Base-by-base conservation (phyloP, 495 filamentous ascomycete genomes). In the Lasiosphaeria miniovina region DNA sequence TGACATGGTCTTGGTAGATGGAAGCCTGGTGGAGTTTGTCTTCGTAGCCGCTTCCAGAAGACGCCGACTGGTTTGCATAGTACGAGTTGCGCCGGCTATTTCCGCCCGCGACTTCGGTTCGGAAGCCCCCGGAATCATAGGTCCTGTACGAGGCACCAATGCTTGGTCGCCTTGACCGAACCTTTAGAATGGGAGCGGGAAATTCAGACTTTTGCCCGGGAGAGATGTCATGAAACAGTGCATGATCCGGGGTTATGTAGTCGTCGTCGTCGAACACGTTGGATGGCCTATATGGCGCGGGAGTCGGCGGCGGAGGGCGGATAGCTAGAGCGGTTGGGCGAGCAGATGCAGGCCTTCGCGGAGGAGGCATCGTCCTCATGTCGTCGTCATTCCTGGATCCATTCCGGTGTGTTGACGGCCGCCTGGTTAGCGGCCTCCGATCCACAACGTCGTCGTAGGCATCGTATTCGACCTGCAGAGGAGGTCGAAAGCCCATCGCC, bases 1-100 rank as follows among this genome's bases (percentile, higher is more conserved):
- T 71, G 6, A 79, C 71, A 6, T 80, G 75, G 32, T 82, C 75
- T 64, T 84, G 82, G 65, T 84, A 84, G 14, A 61, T 65, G 11
- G 73, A 63, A 11, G 81, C 80, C 56, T 71, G 68, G 6, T 71
- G 69, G 6, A 81, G 57, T 57, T 82, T 80, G 38, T 81, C 78
- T 62, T 82, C 80, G 51, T 77, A 81, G n/a, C 66, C 72, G 54
- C 68, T 69, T 12, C 65, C 66, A 4, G 69, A 65, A 5, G 61
- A 66, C 36, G 58, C 48, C 12, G 66, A 65, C 32, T 64, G 55
- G 46, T 55, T 56, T 3, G 65, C 68, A 49, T 72, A 74, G 56
- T 75, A 76, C 11, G 72, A 72, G 54, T 65, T 57, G 24, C 69
- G 61, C 12, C 73, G 70, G 35, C 57, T 58, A 36, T 36, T 36